phyloP scores from a whole-genome alignment of 306 rosid genomes.

The Parietaria judaica region DNA sequence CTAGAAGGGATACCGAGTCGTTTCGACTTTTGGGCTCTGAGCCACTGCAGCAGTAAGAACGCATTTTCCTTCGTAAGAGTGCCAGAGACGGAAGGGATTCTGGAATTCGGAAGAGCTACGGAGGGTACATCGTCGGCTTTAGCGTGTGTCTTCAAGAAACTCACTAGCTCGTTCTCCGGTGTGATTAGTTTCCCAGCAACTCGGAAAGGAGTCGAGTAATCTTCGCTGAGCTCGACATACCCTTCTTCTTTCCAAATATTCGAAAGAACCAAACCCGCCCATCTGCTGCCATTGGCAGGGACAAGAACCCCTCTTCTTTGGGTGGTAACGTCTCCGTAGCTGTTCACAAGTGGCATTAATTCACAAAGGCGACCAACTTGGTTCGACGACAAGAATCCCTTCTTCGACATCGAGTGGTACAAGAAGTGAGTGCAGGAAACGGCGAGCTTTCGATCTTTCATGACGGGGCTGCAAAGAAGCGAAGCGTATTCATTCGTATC shows the following conservation, averaged over 20 bases:
- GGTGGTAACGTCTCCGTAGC: conserved; percentile 25
- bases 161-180: conserved; percentile 7
- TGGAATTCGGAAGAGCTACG: conserved; percentile 48
- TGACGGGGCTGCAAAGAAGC: conserved; percentile 12
- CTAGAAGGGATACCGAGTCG: conserved; percentile 18
- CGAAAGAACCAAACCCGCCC: conserved; percentile 48
- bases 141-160: conserved; percentile 33
- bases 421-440: conserved; percentile 49
- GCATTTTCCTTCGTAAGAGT: conserved; percentile 43
- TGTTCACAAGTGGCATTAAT: conserved; percentile 55
- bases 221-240: conserved; percentile 48
- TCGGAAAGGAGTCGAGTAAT: conserved; percentile 20
- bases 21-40: conserved; percentile 17
- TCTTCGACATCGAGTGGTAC: conserved; percentile 27
- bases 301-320: conserved; percentile 31
- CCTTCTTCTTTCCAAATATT: conserved; percentile 51
- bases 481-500: conserved; percentile 25
- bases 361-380: conserved; percentile 21
- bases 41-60: conserved; percentile 61
- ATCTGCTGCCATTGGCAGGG: conserved; percentile 62
- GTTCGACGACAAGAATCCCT: conserved; percentile 5
- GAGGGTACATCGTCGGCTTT: conserved; percentile 53
- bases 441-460: conserved; percentile 11
- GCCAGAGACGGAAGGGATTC: conserved; percentile 35
- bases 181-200: conserved; percentile 33